phyloP scores from a whole-genome alignment of 805 yeast species.

The Debaryomyces tyrocola region DNA sequence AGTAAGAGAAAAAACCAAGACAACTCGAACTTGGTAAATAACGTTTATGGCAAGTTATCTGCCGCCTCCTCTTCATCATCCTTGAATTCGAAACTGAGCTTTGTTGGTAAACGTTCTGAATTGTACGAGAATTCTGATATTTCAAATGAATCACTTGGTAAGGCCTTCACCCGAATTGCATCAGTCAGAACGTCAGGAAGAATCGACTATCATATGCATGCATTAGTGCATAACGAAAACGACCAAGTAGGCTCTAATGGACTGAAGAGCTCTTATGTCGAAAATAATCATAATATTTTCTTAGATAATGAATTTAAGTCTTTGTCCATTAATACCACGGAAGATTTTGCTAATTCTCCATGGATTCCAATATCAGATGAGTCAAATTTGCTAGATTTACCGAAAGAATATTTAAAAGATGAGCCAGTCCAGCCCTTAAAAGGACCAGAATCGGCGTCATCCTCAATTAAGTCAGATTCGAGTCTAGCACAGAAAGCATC shows the following conservation, averaged over 20 bases:
- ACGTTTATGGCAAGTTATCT: not conserved
- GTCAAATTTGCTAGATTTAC: slow-evolving; percentile 30
- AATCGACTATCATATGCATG: slow-evolving; percentile 36
- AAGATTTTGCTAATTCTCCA: not conserved
- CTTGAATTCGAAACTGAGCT: slow-evolving; percentile 6
- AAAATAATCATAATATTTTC: slow-evolving; percentile 32
- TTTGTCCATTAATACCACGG: not conserved
- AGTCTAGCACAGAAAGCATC: slow-evolving; percentile 28
- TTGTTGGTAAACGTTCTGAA: not conserved
- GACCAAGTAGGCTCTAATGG: slow-evolving; percentile 2
- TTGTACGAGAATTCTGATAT: not conserved
- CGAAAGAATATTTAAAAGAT: slow-evolving; percentile 27
- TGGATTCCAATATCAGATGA: slow-evolving; percentile 1
- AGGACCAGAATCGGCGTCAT: slow-evolving; percentile 11
- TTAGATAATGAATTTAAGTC: slow-evolving; percentile 5
- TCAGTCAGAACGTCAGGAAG: slow-evolving; percentile 35
- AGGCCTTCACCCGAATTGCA: slow-evolving; percentile 29
- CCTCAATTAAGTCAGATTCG: slow-evolving; percentile 18
- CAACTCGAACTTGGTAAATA: slow-evolving; percentile 1
- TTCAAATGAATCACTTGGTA: slow-evolving; percentile 21
- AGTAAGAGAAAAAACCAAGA: slow-evolving; percentile 3
- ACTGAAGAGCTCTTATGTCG: slow-evolving; percentile 5
- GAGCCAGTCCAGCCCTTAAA: slow-evolving; percentile 19
- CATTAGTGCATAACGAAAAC: slow-evolving; percentile 26
- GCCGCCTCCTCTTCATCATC: slow-evolving; percentile 14